A percentile compares a stretch with the other conserved stretches of the same genome.
These are phyloP conservation scores for Ophiosphaerella herpotricha DNA, from an alignment of 2,329 filamentous ascomycete species.

Conservation along the genomic window DNA sequence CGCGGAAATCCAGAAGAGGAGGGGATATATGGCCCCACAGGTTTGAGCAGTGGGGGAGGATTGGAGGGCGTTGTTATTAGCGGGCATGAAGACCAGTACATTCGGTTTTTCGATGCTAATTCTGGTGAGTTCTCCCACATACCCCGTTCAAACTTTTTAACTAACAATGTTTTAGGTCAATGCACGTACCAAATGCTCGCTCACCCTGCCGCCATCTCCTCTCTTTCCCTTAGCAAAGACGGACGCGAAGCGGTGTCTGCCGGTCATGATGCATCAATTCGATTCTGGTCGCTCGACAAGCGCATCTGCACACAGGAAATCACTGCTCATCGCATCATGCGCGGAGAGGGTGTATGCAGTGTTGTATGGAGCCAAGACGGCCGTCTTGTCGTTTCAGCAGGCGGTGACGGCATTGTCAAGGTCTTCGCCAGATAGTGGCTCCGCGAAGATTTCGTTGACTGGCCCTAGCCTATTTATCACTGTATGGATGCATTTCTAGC, in stretches of 20 bases:
- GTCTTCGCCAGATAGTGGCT: slow-evolving; percentile 63
- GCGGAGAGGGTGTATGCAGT: slow-evolving; percentile 90
- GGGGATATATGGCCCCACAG: slow-evolving; percentile 78
- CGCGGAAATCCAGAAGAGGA: slow-evolving; percentile 73
- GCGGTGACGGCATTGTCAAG: slow-evolving; percentile 94
- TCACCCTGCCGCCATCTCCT: slow-evolving; percentile 90
- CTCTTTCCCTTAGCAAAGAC: slow-evolving; percentile 88
- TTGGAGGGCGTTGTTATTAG: slow-evolving; percentile 94
- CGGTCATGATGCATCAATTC: slow-evolving; percentile 90
- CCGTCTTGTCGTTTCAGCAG: slow-evolving; percentile 90
- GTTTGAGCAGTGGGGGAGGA: slow-evolving; percentile 70
- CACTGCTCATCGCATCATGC: slow-evolving; percentile 89
- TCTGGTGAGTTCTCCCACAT: slow-evolving; percentile 72
- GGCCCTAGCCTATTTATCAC: slow-evolving; percentile 13
- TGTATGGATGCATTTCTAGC: slow-evolving; percentile 23
- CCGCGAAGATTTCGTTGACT: slow-evolving; percentile 10
- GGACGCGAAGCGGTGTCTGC: slow-evolving; percentile 93
- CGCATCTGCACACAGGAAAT: slow-evolving; percentile 94
- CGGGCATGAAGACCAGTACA: slow-evolving; percentile 94
- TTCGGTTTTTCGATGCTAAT: slow-evolving; percentile 97
- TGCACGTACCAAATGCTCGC: slow-evolving; percentile 99
- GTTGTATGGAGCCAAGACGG: slow-evolving; percentile 97
- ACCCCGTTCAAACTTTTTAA: not conserved
- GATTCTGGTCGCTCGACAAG: slow-evolving; percentile 98
- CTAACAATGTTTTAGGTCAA: slow-evolving; percentile 71